phyloP scores from a whole-genome alignment of 2,329 filamentous ascomycete genomes.

The Exophiala oligosperma region DNA sequence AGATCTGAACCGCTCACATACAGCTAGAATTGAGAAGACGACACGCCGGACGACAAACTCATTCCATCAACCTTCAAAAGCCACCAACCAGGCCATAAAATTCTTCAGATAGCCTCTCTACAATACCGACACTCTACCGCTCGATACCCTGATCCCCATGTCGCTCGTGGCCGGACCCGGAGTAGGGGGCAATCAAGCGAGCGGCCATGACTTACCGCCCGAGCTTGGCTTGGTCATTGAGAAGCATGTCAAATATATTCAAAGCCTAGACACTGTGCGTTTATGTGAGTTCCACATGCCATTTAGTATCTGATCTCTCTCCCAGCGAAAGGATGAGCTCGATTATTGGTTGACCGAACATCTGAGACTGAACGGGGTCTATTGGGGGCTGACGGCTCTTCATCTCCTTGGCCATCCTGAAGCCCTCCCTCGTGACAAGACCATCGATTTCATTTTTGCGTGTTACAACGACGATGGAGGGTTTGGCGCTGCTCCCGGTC shows the following conservation, averaged over 20 bases:
- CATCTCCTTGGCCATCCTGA: constrained; percentile 81
- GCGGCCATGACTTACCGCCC: constrained; percentile 33
- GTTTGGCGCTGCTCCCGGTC: constrained; percentile 89
- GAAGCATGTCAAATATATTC: constrained; percentile 87
- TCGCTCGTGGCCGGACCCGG: constrained; percentile 62
- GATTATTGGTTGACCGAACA: constrained; percentile 99
- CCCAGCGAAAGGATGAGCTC: constrained; percentile 82
- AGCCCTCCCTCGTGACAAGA: constrained; percentile 74
- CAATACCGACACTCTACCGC: not conserved
- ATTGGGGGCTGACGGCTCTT: constrained; percentile 90
- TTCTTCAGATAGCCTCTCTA: not conserved
- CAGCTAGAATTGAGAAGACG: too few species aligned
- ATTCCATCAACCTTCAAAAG: too few species aligned
- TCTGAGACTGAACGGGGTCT: constrained; percentile 89
- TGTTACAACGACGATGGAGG: constrained; percentile 87
- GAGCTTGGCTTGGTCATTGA: constrained; percentile 56
- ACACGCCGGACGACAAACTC: too few species aligned
- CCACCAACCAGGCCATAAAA: not conserved
- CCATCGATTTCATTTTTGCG: constrained; percentile 92
- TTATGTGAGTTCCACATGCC: constrained; percentile 17
- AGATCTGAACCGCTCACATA: too few species aligned
- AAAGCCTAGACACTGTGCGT: constrained; percentile 81
- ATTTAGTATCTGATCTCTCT: constrained; percentile 39
- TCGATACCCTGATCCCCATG: constrained; percentile 42
- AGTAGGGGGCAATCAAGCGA: constrained; percentile 43